Percentiles rank a stretch among this genome's conserved stretches.
Evolutionary conservation across 441 rosid genomes (phyloP).

Genomic region (Raphanus hybrid): DNA sequence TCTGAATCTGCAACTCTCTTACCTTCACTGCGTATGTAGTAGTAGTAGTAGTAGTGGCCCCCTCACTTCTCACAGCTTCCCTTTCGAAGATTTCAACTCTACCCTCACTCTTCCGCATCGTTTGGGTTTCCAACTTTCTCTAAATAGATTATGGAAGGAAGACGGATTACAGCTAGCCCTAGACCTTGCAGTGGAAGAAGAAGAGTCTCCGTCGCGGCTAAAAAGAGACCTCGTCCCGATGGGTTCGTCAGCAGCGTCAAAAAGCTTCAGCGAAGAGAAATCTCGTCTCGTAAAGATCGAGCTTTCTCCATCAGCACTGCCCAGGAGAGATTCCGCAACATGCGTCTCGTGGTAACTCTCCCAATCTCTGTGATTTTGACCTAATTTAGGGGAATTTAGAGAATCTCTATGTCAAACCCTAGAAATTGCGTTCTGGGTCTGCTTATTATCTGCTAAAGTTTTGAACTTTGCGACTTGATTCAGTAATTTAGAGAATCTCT

Average conservation of each 20-base stretch:
- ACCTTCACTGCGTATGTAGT: slow-evolving; percentile 29
- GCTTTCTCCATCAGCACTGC: slow-evolving; percentile 63
- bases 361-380: slow-evolving; percentile 1
- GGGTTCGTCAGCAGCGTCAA: slow-evolving; percentile 70
- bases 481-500: neutral
- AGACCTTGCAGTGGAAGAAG: slow-evolving; percentile 66
- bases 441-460: neutral
- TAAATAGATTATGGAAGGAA: slow-evolving; percentile 40
- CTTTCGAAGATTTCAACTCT: no score
- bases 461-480: neutral
- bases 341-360: slow-evolving; percentile 50
- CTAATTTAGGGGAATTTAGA: slow-evolving; percentile 10
- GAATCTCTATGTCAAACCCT: slow-evolving; percentile 26
- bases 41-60: neutral
- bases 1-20: slow-evolving; percentile 26
- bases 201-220: slow-evolving; percentile 44
- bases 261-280: slow-evolving; percentile 76
- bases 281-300: slow-evolving; percentile 62
- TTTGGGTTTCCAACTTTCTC: slow-evolving; percentile 11
- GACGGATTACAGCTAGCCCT: slow-evolving; percentile 65
- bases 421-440: neutral
- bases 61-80: no score
- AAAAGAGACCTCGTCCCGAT: slow-evolving; percentile 53
- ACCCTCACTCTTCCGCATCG: slow-evolving; percentile 7
- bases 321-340: slow-evolving; percentile 65